Evolutionary conservation across 371 early-diverging fungal species (phyloP).

Genomic region (Parasitella parasitica): DNA sequence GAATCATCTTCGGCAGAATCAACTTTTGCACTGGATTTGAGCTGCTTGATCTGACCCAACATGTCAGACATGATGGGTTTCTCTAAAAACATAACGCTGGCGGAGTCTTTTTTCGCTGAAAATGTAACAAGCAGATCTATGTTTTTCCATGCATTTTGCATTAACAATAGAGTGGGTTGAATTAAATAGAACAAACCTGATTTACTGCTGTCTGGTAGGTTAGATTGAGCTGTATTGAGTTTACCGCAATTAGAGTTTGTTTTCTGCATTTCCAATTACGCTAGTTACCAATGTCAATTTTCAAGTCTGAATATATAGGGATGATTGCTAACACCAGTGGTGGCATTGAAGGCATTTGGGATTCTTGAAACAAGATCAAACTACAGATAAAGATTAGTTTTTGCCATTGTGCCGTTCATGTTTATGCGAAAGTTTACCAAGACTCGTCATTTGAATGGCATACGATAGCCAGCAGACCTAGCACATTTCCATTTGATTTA

Average conservation of each 20-base stretch:
- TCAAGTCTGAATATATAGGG: conserved; percentile 29
- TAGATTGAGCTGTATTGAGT: conserved; percentile 18
- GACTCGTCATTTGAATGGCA: conserved; percentile 17
- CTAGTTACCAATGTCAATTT: conserved; percentile 20
- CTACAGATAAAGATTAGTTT: conserved; percentile 6
- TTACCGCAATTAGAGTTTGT: background rate
- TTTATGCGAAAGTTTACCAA: conserved; percentile 22
- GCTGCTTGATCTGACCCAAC: conserved; percentile 18
- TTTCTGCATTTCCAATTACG: background rate
- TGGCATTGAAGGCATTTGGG: conserved; percentile 28
- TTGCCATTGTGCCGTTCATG: too few relatives aligned
- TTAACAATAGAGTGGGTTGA: background rate
- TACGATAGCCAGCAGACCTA: conserved; percentile 19
- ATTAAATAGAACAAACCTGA: background rate
- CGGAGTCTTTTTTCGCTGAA: conserved; percentile 12
- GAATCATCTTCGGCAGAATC: conserved; percentile 4
- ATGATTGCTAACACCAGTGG: conserved; percentile 22
- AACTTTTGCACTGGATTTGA: conserved; percentile 5
- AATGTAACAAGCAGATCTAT: conserved; percentile 32
- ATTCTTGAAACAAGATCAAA: conserved; percentile 26
- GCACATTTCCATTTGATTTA: background rate
- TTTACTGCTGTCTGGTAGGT: background rate
- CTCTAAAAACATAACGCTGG: conserved; percentile 27
- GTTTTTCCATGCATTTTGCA: background rate
- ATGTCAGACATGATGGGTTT: conserved; percentile 27